Evolutionary conservation across 1,284 basidiomycete genomes (phyloP).

Genomic region (Puccinia horiana): DNA sequence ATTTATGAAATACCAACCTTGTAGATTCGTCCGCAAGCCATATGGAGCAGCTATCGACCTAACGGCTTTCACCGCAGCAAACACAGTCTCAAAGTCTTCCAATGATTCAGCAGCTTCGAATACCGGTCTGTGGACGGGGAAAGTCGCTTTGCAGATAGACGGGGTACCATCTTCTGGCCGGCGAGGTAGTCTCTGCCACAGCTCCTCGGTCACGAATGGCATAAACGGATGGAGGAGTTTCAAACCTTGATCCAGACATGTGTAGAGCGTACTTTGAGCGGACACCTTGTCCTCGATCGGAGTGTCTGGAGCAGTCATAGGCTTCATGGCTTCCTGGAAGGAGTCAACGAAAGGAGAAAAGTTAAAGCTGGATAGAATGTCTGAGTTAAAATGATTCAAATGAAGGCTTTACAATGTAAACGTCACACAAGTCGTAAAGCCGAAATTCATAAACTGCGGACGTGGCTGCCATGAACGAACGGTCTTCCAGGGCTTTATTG

Average conservation of each 20-base stretch:
- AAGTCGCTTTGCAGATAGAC: constrained; percentile 65
- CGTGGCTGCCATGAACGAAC: constrained; percentile 92
- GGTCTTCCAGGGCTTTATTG: constrained; percentile 73
- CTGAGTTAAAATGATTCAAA: neutral
- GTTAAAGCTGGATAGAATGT: neutral
- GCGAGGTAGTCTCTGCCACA: constrained; percentile 93
- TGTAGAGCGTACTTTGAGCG: constrained; percentile 94
- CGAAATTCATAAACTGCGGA: constrained; percentile 87
- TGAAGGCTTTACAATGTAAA: constrained; percentile 76
- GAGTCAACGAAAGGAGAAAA: constrained; percentile 19
- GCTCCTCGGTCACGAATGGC: constrained; percentile 97
- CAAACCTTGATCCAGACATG: constrained; percentile 85
- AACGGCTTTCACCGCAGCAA: constrained; percentile 74
- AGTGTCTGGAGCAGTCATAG: constrained; percentile 80
- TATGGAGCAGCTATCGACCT: constrained; percentile 89
- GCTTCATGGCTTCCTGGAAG: constrained; percentile 91
- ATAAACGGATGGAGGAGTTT: constrained; percentile 94
- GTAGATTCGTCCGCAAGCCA: constrained; percentile 82
- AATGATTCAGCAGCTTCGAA: constrained; percentile 75
- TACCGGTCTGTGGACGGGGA: constrained; percentile 64
- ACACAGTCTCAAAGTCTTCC: constrained; percentile 82
- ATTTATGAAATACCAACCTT: constrained; percentile 64
- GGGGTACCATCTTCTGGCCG: constrained; percentile 76
- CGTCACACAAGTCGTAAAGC: constrained; percentile 97
- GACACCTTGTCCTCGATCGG: constrained; percentile 67